Base-by-base conservation (phyloP, 306 rosid genomes). In the Medicago lupulina region DNA sequence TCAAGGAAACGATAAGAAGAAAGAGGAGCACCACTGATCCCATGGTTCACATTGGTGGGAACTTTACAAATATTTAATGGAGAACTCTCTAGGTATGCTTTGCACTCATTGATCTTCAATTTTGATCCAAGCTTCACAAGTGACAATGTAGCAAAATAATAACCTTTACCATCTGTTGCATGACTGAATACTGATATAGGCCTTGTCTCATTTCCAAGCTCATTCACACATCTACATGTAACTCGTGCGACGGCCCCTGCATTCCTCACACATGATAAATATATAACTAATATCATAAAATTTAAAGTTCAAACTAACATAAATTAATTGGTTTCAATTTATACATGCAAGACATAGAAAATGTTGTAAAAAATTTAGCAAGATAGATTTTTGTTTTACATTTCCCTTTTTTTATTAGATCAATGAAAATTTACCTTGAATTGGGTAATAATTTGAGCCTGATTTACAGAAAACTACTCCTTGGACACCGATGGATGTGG, bases 171-270 rank as follows among this genome's bases (percentile, higher is more conserved):
- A 75, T 89, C 87, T 13, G 85, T 81, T 9, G 23, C 50, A 16
- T 79, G 59, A 54, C 85, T 85, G 64, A 79, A 10, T 2, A 47
- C 49, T 23, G 85, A 67, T 74, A 81, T 57, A 44, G 67, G 71
- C 58, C 58, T 65, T 4, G 84, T 63, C 63, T 86, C 73, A 5
- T 84, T 72, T 51, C 85, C 87, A 7, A 12, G 5, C 43, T 86
- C 76, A 49, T 83, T 85, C 49, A 66, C 81, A 51, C 25, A 77
- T 38, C 68, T 43, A 59, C 93, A 89, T 39, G 83, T 83, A 41
- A 89, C 82, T 79, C 78, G 66, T 67, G 78, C 81, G 76, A 67
- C 74, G 2, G 89, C 91, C 55, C 89, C 93, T 87, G 71, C 75
- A 63, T 23, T 7, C 38, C 12, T 10, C 74, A 67, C 17, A 69